Evolutionary conservation across 768 basidiomycete genomes (phyloP).

Genomic region (Boletus fagicola): DNA sequence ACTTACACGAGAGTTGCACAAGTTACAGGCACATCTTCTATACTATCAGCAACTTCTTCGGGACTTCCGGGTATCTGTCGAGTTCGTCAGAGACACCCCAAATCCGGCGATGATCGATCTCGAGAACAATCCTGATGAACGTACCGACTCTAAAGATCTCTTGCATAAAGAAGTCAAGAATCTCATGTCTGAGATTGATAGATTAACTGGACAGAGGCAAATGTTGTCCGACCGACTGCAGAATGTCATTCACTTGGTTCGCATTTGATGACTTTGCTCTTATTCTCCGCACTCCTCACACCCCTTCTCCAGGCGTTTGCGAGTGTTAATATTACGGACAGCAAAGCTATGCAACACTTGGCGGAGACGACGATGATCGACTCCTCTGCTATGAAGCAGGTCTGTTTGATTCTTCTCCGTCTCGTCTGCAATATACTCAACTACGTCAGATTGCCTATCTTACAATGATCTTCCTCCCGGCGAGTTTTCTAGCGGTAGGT

Average conservation of each 20-base stretch:
- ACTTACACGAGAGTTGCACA: slow-evolving; percentile 54
- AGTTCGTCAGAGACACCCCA: slow-evolving; percentile 45
- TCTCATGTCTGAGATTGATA: slow-evolving; percentile 48
- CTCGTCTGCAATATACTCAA: slow-evolving; percentile 7
- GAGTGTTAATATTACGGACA: slow-evolving; percentile 54
- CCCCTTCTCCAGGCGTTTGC: slow-evolving; percentile 49
- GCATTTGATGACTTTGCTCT: neutral
- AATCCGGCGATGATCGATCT: slow-evolving; percentile 47
- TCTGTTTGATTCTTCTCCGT: slow-evolving; percentile 1
- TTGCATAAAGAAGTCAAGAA: slow-evolving; percentile 49
- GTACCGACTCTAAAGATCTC: slow-evolving; percentile 30
- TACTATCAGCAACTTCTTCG: slow-evolving; percentile 54
- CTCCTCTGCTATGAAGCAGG: slow-evolving; percentile 41
- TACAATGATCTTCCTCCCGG: slow-evolving; percentile 61
- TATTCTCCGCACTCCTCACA: neutral
- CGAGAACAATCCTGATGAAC: slow-evolving; percentile 5
- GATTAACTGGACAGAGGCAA: slow-evolving; percentile 38
- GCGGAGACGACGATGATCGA: slow-evolving; percentile 44
- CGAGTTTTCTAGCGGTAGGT: slow-evolving; percentile 40
- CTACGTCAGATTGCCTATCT: slow-evolving; percentile 43
- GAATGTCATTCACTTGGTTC: slow-evolving; percentile 35
- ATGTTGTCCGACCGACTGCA: slow-evolving; percentile 35
- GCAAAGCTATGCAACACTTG: slow-evolving; percentile 48
- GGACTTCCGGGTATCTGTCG: slow-evolving; percentile 50
- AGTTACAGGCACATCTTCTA: slow-evolving; percentile 56